Base-by-base conservation (phyloP, 2,329 filamentous ascomycete genomes). In the Coniochaeta ligniaria region DNA sequence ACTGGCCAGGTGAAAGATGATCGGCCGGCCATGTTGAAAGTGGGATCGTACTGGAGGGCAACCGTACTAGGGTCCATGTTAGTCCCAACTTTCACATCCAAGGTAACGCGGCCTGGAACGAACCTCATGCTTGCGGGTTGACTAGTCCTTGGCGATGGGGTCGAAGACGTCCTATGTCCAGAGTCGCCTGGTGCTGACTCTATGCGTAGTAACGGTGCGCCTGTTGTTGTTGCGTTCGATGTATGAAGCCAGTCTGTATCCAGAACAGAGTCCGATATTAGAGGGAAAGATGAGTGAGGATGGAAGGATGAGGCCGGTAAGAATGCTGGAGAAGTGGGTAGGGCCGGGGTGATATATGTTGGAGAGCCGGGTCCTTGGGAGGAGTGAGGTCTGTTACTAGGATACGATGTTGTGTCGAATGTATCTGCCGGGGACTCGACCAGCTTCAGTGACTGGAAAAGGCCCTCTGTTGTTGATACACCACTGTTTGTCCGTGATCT, bases 1-100 rank as follows among this genome's bases (percentile, higher is more conserved):
- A 78, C 76, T 66, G 77, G 79, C 82, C 82, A 84, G 52, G 76
- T 74, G 64, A 79, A 83, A 31, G 77, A 73, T 47, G 80, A 77
- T 68, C 80, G 75, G 59, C 75, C 75, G 58, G 79, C 80, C 79
- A 83, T 82, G 64, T 73, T 74, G 68, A 82, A 81, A 64, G 75
- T 72, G 28, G 78, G 74, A 66, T 83, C 80, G 70, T 79, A 83
- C 52, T 73, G 71, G 61, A 80, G 76, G 65, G 80, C 79, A 64
- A 82, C 76, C 69, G 80, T 76, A 68, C 77, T 80, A 61, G 57
- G 61, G 60, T 58, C 17, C 28, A 62, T 33, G 57, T 57, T 64
- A 28, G 55, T 54, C 36, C 35, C 12, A 24, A 57, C 22, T 8
- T n/a, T 17, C 14, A 31, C 47, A 7, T 52, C 6, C 3, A 22